Conservation (phyloP, 1,139 yeast genomes). For the Yamadazyma dendronema region DNA sequence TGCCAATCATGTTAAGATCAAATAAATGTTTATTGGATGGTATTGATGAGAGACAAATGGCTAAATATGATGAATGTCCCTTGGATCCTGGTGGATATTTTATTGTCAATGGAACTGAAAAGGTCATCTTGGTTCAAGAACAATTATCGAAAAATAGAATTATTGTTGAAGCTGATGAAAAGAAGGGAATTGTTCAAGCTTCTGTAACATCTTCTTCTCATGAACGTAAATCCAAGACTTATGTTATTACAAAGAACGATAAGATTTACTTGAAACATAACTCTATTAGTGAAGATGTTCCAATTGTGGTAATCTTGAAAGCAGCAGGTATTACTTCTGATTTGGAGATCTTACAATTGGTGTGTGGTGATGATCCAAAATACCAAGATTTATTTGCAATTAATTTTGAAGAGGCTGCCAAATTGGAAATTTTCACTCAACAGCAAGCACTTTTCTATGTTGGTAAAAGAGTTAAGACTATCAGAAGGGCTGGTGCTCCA, state of each 20-base stretch:
- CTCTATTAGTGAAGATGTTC: constrained; percentile 91
- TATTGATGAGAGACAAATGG: constrained; percentile 80
- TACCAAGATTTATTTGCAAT: constrained; percentile 92
- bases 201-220: constrained; percentile 97
- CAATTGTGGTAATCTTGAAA: constrained; percentile 87
- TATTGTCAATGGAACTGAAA: constrained; percentile 96
- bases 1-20: constrained; percentile 96
- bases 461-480: constrained; percentile 88
- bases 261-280: constrained; percentile 91
- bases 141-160: constrained; percentile 96
- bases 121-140: constrained; percentile 94
- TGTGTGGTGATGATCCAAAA: constrained; percentile 83
- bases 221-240: constrained; percentile 95
- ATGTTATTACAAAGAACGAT: constrained; percentile 88
- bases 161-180: constrained; percentile 95
- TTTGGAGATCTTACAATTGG: constrained; percentile 87
- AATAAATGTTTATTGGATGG: constrained; percentile 86
- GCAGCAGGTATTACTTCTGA: constrained; percentile 96
- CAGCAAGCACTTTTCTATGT: constrained; percentile 90
- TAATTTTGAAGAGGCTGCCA: constrained; percentile 92
- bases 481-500: constrained; percentile 82
- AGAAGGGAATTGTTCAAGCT: constrained; percentile 92
- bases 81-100: constrained; percentile 98
- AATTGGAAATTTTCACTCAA: constrained; percentile 82
- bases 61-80: constrained; percentile 89